Evolutionary conservation across 257 asterid species (phyloP).

Genomic region (Gardenia jasminoides): DNA sequence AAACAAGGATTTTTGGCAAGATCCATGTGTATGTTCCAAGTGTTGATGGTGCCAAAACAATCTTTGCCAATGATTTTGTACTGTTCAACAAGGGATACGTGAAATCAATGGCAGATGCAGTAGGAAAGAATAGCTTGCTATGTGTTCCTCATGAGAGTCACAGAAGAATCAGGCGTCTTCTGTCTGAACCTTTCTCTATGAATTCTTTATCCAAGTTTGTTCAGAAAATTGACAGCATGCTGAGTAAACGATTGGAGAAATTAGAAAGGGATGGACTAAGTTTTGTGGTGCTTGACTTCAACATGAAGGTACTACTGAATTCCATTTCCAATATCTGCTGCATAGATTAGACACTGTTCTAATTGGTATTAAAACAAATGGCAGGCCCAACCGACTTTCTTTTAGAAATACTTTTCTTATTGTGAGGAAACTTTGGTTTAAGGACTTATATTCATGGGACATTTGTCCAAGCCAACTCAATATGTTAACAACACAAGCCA

Average conservation of each 20-base stretch:
- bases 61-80: slow-evolving; percentile 45
- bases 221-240: slow-evolving; percentile 39
- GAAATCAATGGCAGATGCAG: slow-evolving; percentile 57
- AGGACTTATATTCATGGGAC: not conserved
- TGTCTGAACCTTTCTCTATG: slow-evolving; percentile 61
- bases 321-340: not conserved
- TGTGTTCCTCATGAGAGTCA: slow-evolving; percentile 44
- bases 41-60: slow-evolving; percentile 46
- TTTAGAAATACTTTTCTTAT: not conserved
- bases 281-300: slow-evolving; percentile 48
- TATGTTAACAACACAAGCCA: not conserved
- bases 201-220: slow-evolving; percentile 45
- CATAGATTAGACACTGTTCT: not conserved
- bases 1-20: slow-evolving; percentile 54
- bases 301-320: slow-evolving; percentile 39
- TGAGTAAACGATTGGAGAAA: slow-evolving; percentile 34
- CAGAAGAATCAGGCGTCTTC: slow-evolving; percentile 42
- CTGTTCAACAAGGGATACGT: slow-evolving; percentile 53
- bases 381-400: not conserved
- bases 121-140: slow-evolving; percentile 55
- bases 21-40: slow-evolving; percentile 52
- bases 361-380: not conserved
- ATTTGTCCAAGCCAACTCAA: too few relatives aligned
- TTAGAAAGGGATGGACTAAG: slow-evolving; percentile 40
- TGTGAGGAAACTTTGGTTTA: not conserved